phyloP scores from a whole-genome alignment of 2,329 filamentous ascomycete genomes.

The Aspergillus tubingensis region DNA sequence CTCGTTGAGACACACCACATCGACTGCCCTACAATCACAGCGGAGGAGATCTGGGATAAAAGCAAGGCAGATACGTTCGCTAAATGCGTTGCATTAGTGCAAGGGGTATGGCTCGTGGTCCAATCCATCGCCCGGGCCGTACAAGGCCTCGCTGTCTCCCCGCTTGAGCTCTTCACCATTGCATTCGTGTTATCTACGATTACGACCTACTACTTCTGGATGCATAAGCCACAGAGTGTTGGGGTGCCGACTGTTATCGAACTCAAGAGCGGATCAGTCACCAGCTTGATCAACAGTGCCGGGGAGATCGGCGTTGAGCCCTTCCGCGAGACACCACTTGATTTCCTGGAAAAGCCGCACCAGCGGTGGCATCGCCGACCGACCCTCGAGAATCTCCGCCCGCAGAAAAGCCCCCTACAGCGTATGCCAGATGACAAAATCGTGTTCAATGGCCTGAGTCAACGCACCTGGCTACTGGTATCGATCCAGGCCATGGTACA shows the following conservation, averaged over 20 bases:
- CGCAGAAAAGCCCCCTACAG: neutral
- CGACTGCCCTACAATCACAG: constrained; percentile 1
- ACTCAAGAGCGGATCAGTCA: neutral
- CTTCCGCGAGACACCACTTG: neutral
- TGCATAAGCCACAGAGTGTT: constrained; percentile 9
- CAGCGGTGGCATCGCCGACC: constrained; percentile 1
- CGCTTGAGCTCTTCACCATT: constrained; percentile 5
- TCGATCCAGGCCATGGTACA: constrained; percentile 3
- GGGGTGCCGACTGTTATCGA: neutral
- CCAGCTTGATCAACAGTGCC: neutral
- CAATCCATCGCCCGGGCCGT: constrained; percentile 1
- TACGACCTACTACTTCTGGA: constrained; percentile 7
- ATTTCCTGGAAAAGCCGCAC: constrained; percentile 1
- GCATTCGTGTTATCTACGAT: constrained; percentile 4
- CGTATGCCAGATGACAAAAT: constrained; percentile 6
- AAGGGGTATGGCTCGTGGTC: constrained; percentile 1
- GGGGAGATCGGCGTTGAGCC: neutral
- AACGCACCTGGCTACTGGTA: constrained; percentile 1
- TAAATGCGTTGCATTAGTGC: constrained; percentile 3
- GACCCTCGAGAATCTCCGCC: neutral
- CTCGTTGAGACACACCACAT: constrained; percentile 2
- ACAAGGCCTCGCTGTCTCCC: neutral
- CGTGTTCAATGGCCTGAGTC: neutral
- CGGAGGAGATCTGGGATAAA: constrained; percentile 6
- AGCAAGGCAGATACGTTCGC: constrained; percentile 5